Evolutionary conservation across 495 filamentous ascomycete species (phyloP), one percentile per base, ranked within the genome.

Genomic region (Acidomyces sp.): DNA sequence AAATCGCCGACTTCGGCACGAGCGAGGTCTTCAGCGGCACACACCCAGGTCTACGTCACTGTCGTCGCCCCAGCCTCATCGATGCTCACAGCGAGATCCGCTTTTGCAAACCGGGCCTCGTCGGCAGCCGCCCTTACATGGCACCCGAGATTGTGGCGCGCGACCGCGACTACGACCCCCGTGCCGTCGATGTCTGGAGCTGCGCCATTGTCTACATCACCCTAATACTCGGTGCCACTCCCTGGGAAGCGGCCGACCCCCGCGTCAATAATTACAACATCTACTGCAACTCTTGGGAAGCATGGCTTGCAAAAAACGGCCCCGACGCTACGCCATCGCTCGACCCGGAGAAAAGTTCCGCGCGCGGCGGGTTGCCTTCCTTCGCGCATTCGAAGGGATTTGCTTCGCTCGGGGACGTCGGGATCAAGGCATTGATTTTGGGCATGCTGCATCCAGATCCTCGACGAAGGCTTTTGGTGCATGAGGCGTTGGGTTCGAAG

Each of bases 1-100:
- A 86, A 56, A 82, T 87, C 42, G 78, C 80, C 27, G 82, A 86
- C 59, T 85, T 87, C 62, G 81, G 81, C 28, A 75, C 80, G 23
- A 77, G 78, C 0, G 78, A 83, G 49, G 78, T 85, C 15, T 86
- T 86, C 57, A 68, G 66, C 32, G 79, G 79, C 37, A 75, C 70
- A 34, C 81, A 85, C 56, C 81, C 80, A 18, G 82, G 80, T 28
- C 56, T 80, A 19, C 59, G 72, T 37, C 72, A 74, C 28, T 48
- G 43, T 21, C 34, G 47, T 21, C 19, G 42, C 24, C 47, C 35
- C 4, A 41, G 35, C 20, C 15, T 46, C 21, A 23, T 39, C 34
- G 28, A 33, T 1, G 22, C 28, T 0, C 65, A 75, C 52, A 64
- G 63, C 41, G 77, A 80, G 26, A 55, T 80, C 16, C 68, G 76